Conservation (phyloP, 192 early-diverging fungal genomes). For the Phycomyces blakesleeanus region DNA sequence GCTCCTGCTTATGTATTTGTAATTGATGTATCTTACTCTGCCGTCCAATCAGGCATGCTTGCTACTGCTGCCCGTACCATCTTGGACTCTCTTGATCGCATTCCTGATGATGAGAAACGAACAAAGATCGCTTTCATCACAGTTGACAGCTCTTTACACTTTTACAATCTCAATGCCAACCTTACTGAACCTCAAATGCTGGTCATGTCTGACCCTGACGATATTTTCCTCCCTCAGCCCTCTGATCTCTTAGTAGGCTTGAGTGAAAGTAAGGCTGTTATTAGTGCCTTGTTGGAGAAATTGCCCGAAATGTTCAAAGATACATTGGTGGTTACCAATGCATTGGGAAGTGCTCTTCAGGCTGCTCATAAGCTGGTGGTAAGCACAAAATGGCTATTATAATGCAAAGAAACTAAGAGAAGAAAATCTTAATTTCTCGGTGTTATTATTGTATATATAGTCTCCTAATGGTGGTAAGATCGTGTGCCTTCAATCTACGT, state of each 20-base stretch:
- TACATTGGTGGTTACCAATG: slow-evolving; percentile 75
- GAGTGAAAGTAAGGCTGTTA: slow-evolving; percentile 69
- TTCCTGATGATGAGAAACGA: slow-evolving; percentile 86
- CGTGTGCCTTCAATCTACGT: slow-evolving; percentile 69
- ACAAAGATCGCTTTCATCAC: slow-evolving; percentile 89
- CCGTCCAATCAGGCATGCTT: slow-evolving; percentile 82
- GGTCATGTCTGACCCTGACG: slow-evolving; percentile 88
- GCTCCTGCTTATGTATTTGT: slow-evolving; percentile 91
- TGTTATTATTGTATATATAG: no score
- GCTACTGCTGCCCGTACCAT: slow-evolving; percentile 79
- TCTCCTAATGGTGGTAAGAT: slow-evolving; percentile 88
- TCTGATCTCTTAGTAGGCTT: slow-evolving; percentile 87
- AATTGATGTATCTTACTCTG: slow-evolving; percentile 90
- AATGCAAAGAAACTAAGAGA: neutral
- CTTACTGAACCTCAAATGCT: slow-evolving; percentile 90
- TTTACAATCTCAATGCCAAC: slow-evolving; percentile 78
- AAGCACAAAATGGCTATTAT: neutral
- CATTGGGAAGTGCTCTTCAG: slow-evolving; percentile 78
- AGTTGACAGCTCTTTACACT: slow-evolving; percentile 85
- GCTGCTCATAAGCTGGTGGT: slow-evolving; percentile 80
- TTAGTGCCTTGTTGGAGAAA: slow-evolving; percentile 70
- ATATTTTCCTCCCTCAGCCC: slow-evolving; percentile 85
- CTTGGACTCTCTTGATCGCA: slow-evolving; percentile 72
- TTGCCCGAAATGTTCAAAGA: slow-evolving; percentile 83
- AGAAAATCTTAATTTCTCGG: slow-evolving; percentile 16